Evolutionary conservation across 345 rosid genomes (phyloP), one percentile per base, ranked within the genome.

Genomic region (Microcos paniculata): DNA sequence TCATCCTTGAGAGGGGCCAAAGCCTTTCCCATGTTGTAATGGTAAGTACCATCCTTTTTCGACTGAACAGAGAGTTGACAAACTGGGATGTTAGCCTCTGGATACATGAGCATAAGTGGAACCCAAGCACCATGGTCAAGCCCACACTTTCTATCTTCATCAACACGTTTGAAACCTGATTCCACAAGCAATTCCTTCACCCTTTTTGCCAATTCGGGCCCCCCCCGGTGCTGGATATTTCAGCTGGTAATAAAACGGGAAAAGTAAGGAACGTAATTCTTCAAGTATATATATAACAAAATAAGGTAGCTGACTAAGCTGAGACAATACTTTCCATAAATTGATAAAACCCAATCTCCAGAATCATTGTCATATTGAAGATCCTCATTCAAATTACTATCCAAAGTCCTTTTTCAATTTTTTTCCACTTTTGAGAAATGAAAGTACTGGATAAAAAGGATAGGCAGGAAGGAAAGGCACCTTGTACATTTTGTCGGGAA

Each of bases 71-170:
- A 96, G 72, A 96, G 94, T 76, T 96, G 98, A 49, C 97, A 92
- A 23, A 92, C 82, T 0, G 98, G 99, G 51, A 92, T 87, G 59
- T 93, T 87, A 2, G 90, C 94, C 72, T 92, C 97, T 0, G 99
- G 99, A 68, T 90, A 96, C 99, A 96, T 96, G 65, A 93, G 83
- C 95, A 92, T 90, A 15, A 96, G 74, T 6, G 97, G 98, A 74
- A 90, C 89, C 99, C 99, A 96, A 23, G 98, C 95, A 9, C 99
- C 99, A 62, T 96, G 99, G 80, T 96, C 99, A 51, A 96, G 86
- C 49, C 99, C 98, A 4, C 97, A 88, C 38, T 83, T 75, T 42
- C 58, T 83, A 68, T 93, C 98, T 82, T 85, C 95, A 43, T 83
- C 68, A 8, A 93, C 95, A 7, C 75, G 87, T 35, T 82, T 70